phyloP scores from a whole-genome alignment of 257 asterid genomes.

The Jaltomata sinuosa region DNA sequence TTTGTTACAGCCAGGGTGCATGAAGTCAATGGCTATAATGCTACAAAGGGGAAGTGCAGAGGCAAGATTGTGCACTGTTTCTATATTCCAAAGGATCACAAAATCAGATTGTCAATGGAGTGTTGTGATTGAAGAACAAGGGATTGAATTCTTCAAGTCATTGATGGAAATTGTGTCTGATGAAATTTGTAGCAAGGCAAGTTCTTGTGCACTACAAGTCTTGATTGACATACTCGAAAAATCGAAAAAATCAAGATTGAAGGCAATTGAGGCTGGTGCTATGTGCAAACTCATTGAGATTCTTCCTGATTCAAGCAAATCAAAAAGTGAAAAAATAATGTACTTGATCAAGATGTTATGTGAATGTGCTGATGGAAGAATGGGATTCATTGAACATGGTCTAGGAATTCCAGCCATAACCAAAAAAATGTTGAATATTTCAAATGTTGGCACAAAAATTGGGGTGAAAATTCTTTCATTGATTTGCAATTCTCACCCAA shows the following conservation, averaged over 20 bases:
- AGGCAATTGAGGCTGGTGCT: conserved; percentile 76
- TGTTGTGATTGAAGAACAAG: conserved; percentile 37
- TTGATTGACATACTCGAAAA: conserved; percentile 34
- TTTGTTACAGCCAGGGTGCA: conserved; percentile 40
- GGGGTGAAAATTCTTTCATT: conserved; percentile 67
- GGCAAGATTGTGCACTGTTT: conserved; percentile 46
- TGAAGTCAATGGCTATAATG: conserved; percentile 51
- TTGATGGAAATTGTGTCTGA: conserved; percentile 62
- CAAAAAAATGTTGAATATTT: conserved; percentile 48
- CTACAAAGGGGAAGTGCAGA: conserved; percentile 71
- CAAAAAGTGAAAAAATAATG: conserved; percentile 58
- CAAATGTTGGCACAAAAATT: conserved; percentile 38
- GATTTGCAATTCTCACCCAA: conserved; percentile 48
- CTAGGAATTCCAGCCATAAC: conserved; percentile 67
- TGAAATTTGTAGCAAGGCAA: conserved; percentile 43
- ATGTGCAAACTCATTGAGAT: conserved; percentile 61
- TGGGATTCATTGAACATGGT: conserved; percentile 61
- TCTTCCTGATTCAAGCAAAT: conserved; percentile 51
- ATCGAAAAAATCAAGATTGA: conserved; percentile 55
- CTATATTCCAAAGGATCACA: conserved; percentile 38
- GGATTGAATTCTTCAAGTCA: conserved; percentile 68
- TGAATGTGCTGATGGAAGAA: conserved; percentile 77
- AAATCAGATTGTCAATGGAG: conserved; percentile 42
- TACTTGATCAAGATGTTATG: conserved; percentile 48
- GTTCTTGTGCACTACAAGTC: conserved; percentile 50